Conservation (phyloP, 2,329 filamentous ascomycete genomes). For the Microascus cirrosus region DNA sequence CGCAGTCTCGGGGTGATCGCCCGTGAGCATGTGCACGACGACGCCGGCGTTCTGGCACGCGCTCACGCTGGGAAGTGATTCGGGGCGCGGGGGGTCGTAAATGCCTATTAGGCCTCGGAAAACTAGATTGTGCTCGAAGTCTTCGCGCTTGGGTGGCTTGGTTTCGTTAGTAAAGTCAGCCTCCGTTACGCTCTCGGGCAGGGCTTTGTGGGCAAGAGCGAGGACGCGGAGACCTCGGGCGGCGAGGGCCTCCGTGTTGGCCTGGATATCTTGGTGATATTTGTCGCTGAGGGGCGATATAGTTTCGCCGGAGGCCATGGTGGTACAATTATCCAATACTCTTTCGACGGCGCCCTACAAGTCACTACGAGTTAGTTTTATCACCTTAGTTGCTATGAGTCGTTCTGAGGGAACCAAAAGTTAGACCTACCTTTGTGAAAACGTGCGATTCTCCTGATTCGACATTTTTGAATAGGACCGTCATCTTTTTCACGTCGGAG, state of each 20-base stretch:
- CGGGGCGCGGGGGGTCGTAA: constrained; percentile 59
- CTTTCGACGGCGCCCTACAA: constrained; percentile 66
- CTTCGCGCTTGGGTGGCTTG: too few relatives aligned
- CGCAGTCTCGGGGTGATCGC: constrained; percentile 55
- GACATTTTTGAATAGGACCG: constrained; percentile 48
- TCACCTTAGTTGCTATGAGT: too few relatives aligned
- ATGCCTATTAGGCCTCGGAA: constrained; percentile 61
- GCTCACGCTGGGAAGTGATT: constrained; percentile 48
- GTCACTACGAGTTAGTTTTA: too few relatives aligned
- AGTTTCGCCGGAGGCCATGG: constrained; percentile 32
- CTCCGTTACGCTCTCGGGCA: too few relatives aligned
- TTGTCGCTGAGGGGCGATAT: constrained; percentile 40
- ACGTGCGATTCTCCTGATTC: constrained; percentile 13
- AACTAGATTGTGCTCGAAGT: constrained; percentile 49
- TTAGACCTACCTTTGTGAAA: constrained; percentile 57
- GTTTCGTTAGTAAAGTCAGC: too few relatives aligned
- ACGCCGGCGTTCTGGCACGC: constrained; percentile 51
- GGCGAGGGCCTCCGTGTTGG: constrained; percentile 58
- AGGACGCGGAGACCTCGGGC: constrained; percentile 59
- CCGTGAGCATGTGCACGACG: constrained; percentile 59
- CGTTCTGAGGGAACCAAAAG: too few relatives aligned
- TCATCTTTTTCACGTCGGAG: constrained; percentile 67
- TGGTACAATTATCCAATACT: constrained; percentile 52
- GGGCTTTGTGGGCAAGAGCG: constrained; percentile 44
- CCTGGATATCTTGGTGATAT: constrained; percentile 50